Evolutionary conservation across 305 asterid genomes (phyloP).

Genomic region (Fraxinus baroniana): DNA sequence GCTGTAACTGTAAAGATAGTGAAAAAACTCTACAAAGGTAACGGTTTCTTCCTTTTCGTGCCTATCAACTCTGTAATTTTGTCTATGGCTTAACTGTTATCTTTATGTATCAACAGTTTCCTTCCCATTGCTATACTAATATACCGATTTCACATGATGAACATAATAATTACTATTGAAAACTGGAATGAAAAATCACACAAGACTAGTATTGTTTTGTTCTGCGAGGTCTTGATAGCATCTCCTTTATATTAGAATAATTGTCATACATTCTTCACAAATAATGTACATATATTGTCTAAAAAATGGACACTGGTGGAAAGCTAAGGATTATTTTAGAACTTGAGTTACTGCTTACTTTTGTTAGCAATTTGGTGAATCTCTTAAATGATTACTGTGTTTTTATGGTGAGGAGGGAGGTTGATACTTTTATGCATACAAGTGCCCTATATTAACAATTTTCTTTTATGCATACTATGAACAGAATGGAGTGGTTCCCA

Average conservation of each 20-base stretch:
- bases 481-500: constrained; percentile 55
- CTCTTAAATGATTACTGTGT: not conserved
- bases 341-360: not conserved
- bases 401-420: not conserved
- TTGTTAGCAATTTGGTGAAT: not conserved
- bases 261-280: not conserved
- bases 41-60: not conserved
- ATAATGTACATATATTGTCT: not conserved
- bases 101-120: not conserved
- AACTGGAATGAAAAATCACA: not conserved
- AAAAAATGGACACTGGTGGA: not conserved
- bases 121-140: not conserved
- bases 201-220: not conserved
- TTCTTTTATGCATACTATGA: not conserved
- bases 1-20: constrained; percentile 53
- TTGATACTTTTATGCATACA: not conserved
- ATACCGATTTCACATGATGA: not conserved
- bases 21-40: constrained; percentile 54
- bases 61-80: not conserved
- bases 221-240: not conserved
- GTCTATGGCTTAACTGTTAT: not conserved
- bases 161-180: not conserved
- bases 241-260: not conserved
- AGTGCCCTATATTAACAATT: not conserved
- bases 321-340: not conserved